Conservation (phyloP, 2,329 filamentous ascomycete genomes). For the Paraphoma sp. region DNA sequence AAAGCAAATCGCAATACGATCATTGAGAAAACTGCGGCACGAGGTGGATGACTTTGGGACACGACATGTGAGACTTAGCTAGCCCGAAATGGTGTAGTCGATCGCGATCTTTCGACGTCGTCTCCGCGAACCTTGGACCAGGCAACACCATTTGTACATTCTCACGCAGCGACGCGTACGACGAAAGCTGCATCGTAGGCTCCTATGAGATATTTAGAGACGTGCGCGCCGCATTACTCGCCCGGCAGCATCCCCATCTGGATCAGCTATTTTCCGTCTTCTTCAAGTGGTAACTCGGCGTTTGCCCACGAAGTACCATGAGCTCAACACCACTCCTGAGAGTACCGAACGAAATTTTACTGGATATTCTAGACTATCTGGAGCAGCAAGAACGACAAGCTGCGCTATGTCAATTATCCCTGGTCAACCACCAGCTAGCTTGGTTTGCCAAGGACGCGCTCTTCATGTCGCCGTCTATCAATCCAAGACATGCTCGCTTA, state of each 20-base stretch:
- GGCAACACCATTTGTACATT: neutral
- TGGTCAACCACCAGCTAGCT: neutral
- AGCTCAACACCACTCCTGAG: neutral
- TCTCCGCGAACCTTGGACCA: neutral
- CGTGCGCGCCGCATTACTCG: neutral
- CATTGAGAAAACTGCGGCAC: neutral
- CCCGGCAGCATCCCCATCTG: too few species aligned
- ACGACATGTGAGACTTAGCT: neutral
- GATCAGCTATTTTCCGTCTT: too few species aligned
- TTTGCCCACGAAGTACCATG: neutral
- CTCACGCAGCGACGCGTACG: neutral
- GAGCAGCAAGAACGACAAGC: neutral
- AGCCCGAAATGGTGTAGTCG: neutral
- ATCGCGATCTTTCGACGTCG: neutral
- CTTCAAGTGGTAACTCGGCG: too few species aligned
- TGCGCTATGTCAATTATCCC: neutral
- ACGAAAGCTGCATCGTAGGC: neutral
- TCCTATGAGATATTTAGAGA: neutral
- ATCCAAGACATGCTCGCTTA: neutral
- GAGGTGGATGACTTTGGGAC: neutral
- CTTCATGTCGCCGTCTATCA: neutral
- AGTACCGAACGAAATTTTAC: neutral
- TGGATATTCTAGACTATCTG: neutral
- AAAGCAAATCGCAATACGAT: neutral
- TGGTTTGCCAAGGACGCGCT: neutral